A percentile compares a stretch with the other conserved stretches of the same genome.
These are phyloP conservation scores for Calycina herbarum DNA, from an alignment of 2,329 filamentous ascomycete species.

Conservation along the genomic window DNA sequence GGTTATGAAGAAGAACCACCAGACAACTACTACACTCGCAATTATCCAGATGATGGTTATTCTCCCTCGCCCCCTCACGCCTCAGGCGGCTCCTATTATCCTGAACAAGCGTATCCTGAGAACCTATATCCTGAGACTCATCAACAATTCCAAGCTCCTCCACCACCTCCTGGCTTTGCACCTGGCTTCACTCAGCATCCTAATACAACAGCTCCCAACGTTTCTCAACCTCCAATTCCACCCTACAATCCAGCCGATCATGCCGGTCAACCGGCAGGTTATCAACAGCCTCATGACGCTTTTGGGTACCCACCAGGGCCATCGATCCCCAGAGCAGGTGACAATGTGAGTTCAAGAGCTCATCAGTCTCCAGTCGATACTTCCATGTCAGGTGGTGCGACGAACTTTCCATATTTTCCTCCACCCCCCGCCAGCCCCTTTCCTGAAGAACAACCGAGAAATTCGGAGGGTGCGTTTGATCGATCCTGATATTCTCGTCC, in stretches of 20 bases:
- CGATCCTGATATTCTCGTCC: slow-evolving; percentile 10
- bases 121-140: slow-evolving; percentile 16
- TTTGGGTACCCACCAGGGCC: slow-evolving; percentile 26
- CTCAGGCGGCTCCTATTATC: slow-evolving; percentile 38
- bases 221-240: slow-evolving; percentile 30
- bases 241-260: slow-evolving; percentile 38
- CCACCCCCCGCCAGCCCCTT: slow-evolving; percentile 31
- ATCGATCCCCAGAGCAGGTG: slow-evolving; percentile 27
- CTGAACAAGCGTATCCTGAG: slow-evolving; percentile 15
- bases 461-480: slow-evolving; percentile 35
- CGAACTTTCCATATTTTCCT: slow-evolving; percentile 30
- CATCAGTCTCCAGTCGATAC: slow-evolving; percentile 18
- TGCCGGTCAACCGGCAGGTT: slow-evolving; percentile 22
- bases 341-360: slow-evolving; percentile 39
- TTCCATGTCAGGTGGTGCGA: slow-evolving; percentile 12
- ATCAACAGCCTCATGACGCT: slow-evolving; percentile 19
- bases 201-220: slow-evolving; percentile 30
- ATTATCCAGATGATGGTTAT: slow-evolving; percentile 34
- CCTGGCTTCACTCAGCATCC: slow-evolving; percentile 29
- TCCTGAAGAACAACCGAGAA: slow-evolving; percentile 25
- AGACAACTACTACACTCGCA: slow-evolving; percentile 35
- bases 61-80: slow-evolving; percentile 38
- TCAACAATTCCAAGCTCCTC: slow-evolving; percentile 27
- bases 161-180: slow-evolving; percentile 14
- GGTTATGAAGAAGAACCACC: slow-evolving; percentile 38